phyloP scores from a whole-genome alignment of 2,329 filamentous ascomycete species.

The Fusarium solani-melongenae region DNA sequence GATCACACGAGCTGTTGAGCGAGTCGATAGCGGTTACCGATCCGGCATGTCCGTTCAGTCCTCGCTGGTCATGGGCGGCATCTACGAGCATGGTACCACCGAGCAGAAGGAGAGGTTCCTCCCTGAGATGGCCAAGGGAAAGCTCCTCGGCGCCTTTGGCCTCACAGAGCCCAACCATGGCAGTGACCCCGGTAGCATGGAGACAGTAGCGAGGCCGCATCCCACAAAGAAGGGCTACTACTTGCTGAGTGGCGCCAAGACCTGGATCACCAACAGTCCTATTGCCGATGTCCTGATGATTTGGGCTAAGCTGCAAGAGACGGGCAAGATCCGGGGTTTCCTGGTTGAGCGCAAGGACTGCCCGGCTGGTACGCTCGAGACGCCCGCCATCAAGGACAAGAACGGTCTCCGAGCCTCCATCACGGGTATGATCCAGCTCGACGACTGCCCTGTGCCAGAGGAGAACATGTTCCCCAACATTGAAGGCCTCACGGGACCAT shows the following conservation, averaged over 20 bases:
- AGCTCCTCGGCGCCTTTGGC: slow-evolving; percentile 86
- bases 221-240: slow-evolving; percentile 86
- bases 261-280: slow-evolving; percentile 95
- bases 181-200: slow-evolving; percentile 91
- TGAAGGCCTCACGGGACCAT: slow-evolving; percentile 88
- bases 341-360: slow-evolving; percentile 87
- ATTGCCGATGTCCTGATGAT: slow-evolving; percentile 87
- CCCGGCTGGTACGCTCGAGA: slow-evolving; percentile 89
- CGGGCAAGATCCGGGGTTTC: slow-evolving; percentile 94
- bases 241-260: slow-evolving; percentile 84
- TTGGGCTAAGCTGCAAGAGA: slow-evolving; percentile 93
- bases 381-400: slow-evolving; percentile 93
- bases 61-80: slow-evolving; percentile 92
- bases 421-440: slow-evolving; percentile 97
- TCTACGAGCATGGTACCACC: slow-evolving; percentile 85
- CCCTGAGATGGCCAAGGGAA: slow-evolving; percentile 83
- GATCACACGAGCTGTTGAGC: slow-evolving; percentile 90
- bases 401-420: slow-evolving; percentile 92
- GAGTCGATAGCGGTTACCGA: slow-evolving; percentile 90
- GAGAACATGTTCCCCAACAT: slow-evolving; percentile 95
- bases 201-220: slow-evolving; percentile 85
- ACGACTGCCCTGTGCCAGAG: slow-evolving; percentile 86
- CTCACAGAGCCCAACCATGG: slow-evolving; percentile 94
- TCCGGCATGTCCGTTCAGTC: slow-evolving; percentile 95
- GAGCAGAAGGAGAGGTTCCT: slow-evolving; percentile 90